Conservation (phyloP, 345 rosid species). For the Pistacia atlantica region DNA sequence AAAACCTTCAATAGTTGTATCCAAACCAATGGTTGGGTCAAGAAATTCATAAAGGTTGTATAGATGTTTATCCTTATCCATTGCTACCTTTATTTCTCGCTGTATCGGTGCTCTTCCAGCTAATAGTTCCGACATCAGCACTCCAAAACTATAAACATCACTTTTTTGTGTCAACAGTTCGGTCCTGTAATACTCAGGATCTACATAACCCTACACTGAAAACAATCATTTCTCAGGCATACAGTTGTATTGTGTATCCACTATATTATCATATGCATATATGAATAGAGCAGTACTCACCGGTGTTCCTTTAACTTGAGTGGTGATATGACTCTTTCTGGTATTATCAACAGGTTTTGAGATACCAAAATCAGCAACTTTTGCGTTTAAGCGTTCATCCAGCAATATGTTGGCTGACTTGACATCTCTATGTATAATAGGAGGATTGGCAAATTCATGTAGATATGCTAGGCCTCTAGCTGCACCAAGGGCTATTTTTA, state of each 20-base stretch:
- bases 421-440: conserved; percentile 87
- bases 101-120: background rate
- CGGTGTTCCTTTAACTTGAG: conserved; percentile 96
- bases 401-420: conserved; percentile 78
- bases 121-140: background rate
- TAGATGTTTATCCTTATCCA: background rate
- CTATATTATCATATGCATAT: too few species aligned
- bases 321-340: conserved; percentile 67
- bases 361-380: conserved; percentile 91
- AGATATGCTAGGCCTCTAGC: conserved; percentile 79
- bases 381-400: conserved; percentile 71
- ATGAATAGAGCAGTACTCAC: conserved; percentile 37
- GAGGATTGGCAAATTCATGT: conserved; percentile 85
- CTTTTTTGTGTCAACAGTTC: background rate
- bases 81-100: background rate
- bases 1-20: too few species aligned
- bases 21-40: too few species aligned
- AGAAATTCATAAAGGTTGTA: too few species aligned
- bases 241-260: too few species aligned
- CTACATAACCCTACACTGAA: background rate
- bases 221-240: too few species aligned
- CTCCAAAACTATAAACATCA: conserved; percentile 12
- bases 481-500: conserved; percentile 26
- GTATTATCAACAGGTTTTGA: conserved; percentile 62
- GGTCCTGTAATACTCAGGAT: conserved; percentile 5